A percentile compares a stretch with the other conserved stretches of the same genome.
Evolutionary conservation across 768 basidiomycete species (phyloP).

Genomic region (Tulasnella sp.): DNA sequence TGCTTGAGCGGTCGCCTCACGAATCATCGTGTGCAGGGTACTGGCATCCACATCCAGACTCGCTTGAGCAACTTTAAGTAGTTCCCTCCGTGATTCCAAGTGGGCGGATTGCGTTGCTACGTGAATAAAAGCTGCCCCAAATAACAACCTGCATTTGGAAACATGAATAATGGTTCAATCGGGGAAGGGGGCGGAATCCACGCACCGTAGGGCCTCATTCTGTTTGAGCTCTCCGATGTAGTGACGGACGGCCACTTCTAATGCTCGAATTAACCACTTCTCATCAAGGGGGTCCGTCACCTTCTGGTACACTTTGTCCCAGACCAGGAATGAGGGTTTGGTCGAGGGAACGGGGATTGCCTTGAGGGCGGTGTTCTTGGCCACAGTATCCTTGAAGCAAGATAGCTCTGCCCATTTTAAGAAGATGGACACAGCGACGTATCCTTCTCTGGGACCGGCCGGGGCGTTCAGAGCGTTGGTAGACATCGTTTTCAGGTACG

Average conservation of each 20-base stretch:
- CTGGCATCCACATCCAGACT: constrained; percentile 45
- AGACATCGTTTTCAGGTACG: constrained; percentile 60
- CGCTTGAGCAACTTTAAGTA: background rate
- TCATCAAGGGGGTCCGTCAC: constrained; percentile 59
- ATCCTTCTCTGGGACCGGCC: constrained; percentile 78
- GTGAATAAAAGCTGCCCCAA: constrained; percentile 66
- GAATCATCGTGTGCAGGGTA: constrained; percentile 49
- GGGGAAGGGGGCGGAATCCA: constrained; percentile 24
- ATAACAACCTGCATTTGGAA: constrained; percentile 46
- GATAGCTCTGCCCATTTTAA: constrained; percentile 43
- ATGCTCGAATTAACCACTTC: constrained; percentile 69
- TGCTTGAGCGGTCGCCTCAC: constrained; percentile 53
- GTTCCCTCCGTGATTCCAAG: constrained; percentile 1
- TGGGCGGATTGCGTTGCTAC: constrained; percentile 41
- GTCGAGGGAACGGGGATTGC: constrained; percentile 42
- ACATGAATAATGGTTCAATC: constrained; percentile 4
- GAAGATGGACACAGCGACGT: constrained; percentile 66
- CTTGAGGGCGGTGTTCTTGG: constrained; percentile 36
- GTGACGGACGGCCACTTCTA: constrained; percentile 51
- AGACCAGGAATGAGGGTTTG: constrained; percentile 83
- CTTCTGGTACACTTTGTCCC: constrained; percentile 84
- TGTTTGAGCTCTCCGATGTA: constrained; percentile 51
- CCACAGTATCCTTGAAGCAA: constrained; percentile 14
- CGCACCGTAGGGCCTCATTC: constrained; percentile 56
- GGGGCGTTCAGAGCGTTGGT: constrained; percentile 56